Base-by-base conservation (phyloP, 345 rosid genomes). In the Reutealis trisperma region DNA sequence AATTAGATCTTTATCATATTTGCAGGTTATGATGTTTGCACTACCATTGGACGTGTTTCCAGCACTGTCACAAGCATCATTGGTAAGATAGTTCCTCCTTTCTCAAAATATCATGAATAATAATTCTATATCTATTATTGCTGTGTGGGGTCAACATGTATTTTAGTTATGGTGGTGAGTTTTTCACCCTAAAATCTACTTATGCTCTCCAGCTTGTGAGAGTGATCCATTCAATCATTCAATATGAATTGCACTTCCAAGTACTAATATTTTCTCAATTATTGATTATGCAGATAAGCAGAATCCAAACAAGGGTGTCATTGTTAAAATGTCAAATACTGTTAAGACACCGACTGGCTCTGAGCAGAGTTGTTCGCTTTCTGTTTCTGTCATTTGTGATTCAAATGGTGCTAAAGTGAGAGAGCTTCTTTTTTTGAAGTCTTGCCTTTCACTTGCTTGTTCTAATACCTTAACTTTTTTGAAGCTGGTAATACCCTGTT, bases 11-110 rank as follows among this genome's bases (percentile, higher is more conserved):
- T 42, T 74, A 70, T 83, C 55, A 70, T 64, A 21, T 70, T 24
- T 87, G 84, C 89, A 96, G 98, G 98, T 52, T 96, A 94, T 71
- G 95, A 87, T 78, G 93, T 96, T 21, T 96, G 99, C 86, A 84
- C 74, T 58, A 74, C 94, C 37, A 34, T 94, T 79, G 99, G 99
- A 78, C 83, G 71, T 74, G 81, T 80, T 71, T 86, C 93, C 45
- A 84, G 83, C 86, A 86, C 88, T n/a, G 60, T 71, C 57, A 80
- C 86, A 82, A 75, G 74, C 8, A 19, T 94, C 74, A 79, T 85
- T 80, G 98, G 99, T 93, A 83, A 84, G 89, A 80, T 42, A 16
- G 16, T 51, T 30, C 4, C 65, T 63, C 49, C 18, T 68, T 67
- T 60, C 58, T 44, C 60, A 6, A 22, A 30, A 16, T 6, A 9